Evolutionary conservation across 345 rosid species (phyloP), one percentile per base, ranked within the genome.

Genomic region (Citrus reticulata): DNA sequence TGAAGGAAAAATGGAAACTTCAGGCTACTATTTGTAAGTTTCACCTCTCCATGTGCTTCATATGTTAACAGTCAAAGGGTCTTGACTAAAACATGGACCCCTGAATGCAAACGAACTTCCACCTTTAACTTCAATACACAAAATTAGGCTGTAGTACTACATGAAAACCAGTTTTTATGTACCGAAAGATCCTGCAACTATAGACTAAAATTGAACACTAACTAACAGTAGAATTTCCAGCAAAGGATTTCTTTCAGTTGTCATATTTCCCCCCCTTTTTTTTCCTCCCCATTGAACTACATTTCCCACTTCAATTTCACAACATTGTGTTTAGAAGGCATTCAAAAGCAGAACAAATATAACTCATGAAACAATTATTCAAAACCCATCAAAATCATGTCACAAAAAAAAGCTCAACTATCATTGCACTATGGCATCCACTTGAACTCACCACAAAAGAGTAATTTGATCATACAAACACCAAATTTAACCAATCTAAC

Each of bases 401-500:
- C 72, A 17, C 32, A 72, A 55, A 66, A 29, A 25, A 72, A 82
- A 49, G 49, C 22, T 19, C 10, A 30, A 30, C 8, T 4, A 64
- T 75, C 71, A 75, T 30, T 27, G 46, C 78, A 75, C 61, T 3
- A 46, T 32, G 30, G 42, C 61, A 22, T 49, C 19, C 30, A 49
- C 10, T 30, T 7, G 14, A 37, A 49, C 29, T 69, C 37, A 76
- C 39, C 19, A 59, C 60, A 51, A 19, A 54, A 73, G 35, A 37
- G 2, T 7, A 37, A 5, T 17, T 68, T 70, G 25, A 61, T 66
- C 46, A 37, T 67, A 74, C 4, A 16, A 63, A 70, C 72, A 55
- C 64, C 80, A 65, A 75, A 75, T 34, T 35, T 78, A 64, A 51
- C 68, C 70, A 34, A 42, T 64, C 42, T 81, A 49, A 86, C 57